Evolutionary conservation across 2,329 filamentous ascomycete genomes (phyloP).

Genomic region (Apiospora saccharicola): DNA sequence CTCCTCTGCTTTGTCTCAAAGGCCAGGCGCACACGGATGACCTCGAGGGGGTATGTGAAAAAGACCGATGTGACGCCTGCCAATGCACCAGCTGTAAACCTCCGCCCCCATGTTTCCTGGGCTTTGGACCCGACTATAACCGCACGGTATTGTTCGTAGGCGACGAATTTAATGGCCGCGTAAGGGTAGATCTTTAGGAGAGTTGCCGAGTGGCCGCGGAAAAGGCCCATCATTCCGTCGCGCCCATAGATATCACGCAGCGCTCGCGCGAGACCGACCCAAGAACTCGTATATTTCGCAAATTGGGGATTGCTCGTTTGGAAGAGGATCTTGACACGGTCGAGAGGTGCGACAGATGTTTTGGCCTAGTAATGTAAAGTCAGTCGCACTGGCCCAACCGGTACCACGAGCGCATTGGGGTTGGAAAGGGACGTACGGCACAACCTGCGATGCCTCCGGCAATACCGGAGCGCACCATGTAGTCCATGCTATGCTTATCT

Average conservation of each 20-base stretch:
- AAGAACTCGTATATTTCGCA: conserved; percentile 88
- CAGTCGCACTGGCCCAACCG: not conserved
- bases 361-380: conserved; percentile 71
- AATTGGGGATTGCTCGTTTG: conserved; percentile 95
- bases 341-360: conserved; percentile 92
- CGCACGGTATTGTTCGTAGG: conserved; percentile 93
- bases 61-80: conserved; percentile 92
- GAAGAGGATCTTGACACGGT: conserved; percentile 98
- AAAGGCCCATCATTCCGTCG: conserved; percentile 80
- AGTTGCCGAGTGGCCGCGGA: conserved; percentile 93
- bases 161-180: conserved; percentile 96
- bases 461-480: conserved; percentile 81
- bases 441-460: conserved; percentile 92
- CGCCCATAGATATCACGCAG: conserved; percentile 82
- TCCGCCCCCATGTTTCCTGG: conserved; percentile 81
- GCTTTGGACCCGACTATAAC: conserved; percentile 72
- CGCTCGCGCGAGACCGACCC: conserved; percentile 82
- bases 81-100: conserved; percentile 76
- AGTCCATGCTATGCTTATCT: conserved; percentile 80
- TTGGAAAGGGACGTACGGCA: conserved; percentile 68
- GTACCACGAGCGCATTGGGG: not conserved
- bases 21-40: conserved; percentile 89
- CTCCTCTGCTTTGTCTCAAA: conserved; percentile 88
- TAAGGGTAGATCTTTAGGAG: conserved; percentile 96
- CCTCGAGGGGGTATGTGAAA: conserved; percentile 93